Base-by-base conservation (phyloP, 441 rosid species). In the Erodium texanum region DNA sequence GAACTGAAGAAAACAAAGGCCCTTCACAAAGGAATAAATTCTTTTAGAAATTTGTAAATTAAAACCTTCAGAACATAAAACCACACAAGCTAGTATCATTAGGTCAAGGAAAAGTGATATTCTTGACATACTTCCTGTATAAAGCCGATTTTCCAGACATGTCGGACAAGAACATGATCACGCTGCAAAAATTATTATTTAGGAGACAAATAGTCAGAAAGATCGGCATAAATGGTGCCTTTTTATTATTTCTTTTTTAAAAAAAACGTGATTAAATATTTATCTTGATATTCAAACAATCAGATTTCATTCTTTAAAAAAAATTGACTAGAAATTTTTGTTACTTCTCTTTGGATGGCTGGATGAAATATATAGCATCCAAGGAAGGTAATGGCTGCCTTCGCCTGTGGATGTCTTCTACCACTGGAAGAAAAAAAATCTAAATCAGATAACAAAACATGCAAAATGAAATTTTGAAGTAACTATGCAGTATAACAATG, bases 1-100 rank as follows among this genome's bases (percentile, higher is more conserved):
- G 99, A 95, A 73, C 98, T 95, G 74, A 95, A 95, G 95, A 86
- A 95, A 74, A 95, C 96, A 80, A 81, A 95, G 62, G 98, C 99
- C 92, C 98, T 95, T 75, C 76, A 78, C 67, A 76, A 65, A 80
- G 45, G 62, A 56, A 69, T 67, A 41, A 78, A 67, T 61, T 5
- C 64, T 61, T 19, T 74, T 72, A 18, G 29, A 22, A 59, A 22
- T 22, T 59, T 12, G 14, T 24, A 27, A 70, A 29, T n/a, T 43
- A 66, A 74, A 71, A 75, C 43, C 43, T 68, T 45, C 36, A 41
- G 22, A 70, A 58, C 61, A 67, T 50, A 68, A 56, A 66, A 34
- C 34, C 65, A 52, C 19, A 70, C 27, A 65, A 43, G 23, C 9
- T 68, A 67, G 32, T 67, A 34, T 14, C 23, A 62, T 32, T 18